Conservation (phyloP, 495 filamentous ascomycete genomes). For the Penicillium robsamsonii region DNA sequence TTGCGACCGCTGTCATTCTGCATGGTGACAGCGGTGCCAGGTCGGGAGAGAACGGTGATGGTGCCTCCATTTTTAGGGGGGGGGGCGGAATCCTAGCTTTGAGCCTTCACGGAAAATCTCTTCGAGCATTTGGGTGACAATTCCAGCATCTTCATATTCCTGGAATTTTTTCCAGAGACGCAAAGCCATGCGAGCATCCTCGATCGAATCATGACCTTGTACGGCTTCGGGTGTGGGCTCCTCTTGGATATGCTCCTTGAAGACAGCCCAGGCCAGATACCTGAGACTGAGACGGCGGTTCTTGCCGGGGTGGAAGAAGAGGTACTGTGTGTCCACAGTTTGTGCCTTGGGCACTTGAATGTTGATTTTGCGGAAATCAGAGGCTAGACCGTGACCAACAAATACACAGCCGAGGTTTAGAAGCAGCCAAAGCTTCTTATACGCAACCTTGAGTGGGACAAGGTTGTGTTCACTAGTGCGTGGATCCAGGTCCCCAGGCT, state of each 20-base stretch:
- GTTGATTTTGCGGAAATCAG: conserved; percentile 96
- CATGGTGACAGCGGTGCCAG: conserved; percentile 46
- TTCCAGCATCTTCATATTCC: conserved; percentile 82
- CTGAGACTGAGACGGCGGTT: conserved; percentile 79
- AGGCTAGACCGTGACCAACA: conserved; percentile 86
- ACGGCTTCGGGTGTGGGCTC: conserved; percentile 52
- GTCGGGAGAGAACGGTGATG: conserved; percentile 39
- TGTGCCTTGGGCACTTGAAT: conserved; percentile 91
- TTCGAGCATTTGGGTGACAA: conserved; percentile 68
- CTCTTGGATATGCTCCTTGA: conserved; percentile 88
- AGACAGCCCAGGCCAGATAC: conserved; percentile 82
- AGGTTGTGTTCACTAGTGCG: conserved; percentile 71
- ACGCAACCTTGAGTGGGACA: conserved; percentile 83
- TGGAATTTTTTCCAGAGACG: conserved; percentile 86
- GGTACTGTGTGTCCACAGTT: conserved; percentile 86
- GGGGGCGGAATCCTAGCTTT: conserved; percentile 75
- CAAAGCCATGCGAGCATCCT: conserved; percentile 87
- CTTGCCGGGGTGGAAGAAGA: conserved; percentile 67
- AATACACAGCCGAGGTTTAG: conserved; percentile 93
- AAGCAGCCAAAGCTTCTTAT: conserved; percentile 97
- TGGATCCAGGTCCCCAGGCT: conserved; percentile 76
- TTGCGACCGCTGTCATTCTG: conserved; percentile 45
- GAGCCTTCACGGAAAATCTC: conserved; percentile 76
- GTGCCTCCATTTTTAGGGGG: conserved; percentile 42
- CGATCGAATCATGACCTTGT: conserved; percentile 79